These are phyloP conservation scores for Vicia faba DNA, from an alignment of 306 rosid genomes.

Conservation along the genomic window DNA sequence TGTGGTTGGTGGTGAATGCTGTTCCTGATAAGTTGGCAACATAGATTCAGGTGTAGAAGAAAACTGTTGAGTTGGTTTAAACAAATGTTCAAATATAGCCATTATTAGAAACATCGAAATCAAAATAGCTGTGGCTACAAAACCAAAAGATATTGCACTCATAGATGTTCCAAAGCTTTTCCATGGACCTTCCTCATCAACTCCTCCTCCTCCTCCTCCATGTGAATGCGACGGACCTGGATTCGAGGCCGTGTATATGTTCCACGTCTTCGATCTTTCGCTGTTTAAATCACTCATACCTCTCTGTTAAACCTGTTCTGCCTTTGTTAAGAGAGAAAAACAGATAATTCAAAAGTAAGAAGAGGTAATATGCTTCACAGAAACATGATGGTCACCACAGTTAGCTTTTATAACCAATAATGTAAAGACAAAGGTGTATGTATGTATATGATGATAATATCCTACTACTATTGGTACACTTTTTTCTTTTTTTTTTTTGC, in stretches of 20 bases:
- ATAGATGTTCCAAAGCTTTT: slow-evolving; percentile 79
- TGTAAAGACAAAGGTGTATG: slow-evolving; percentile 64
- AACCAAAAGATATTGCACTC: slow-evolving; percentile 87
- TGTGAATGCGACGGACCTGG: slow-evolving; percentile 55
- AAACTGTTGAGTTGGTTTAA: slow-evolving; percentile 69
- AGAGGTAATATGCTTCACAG: slow-evolving; percentile 43
- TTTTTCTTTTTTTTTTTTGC: not conserved
- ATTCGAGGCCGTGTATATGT: slow-evolving; percentile 57
- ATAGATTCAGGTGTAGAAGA: slow-evolving; percentile 59
- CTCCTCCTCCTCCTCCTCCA: slow-evolving; percentile 44
- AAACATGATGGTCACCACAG: slow-evolving; percentile 37
- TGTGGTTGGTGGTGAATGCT: slow-evolving; percentile 39
- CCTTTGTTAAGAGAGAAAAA: slow-evolving; percentile 12
- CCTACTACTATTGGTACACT: slow-evolving; percentile 49
- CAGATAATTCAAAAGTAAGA: slow-evolving; percentile 28
- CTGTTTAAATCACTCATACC: slow-evolving; percentile 56
- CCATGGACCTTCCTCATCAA: slow-evolving; percentile 70
- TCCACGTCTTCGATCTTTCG: slow-evolving; percentile 74
- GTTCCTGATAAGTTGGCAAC: slow-evolving; percentile 44
- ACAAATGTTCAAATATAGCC: slow-evolving; percentile 92
- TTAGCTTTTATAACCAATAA: slow-evolving; percentile 54
- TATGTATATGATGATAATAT: slow-evolving; percentile 47
- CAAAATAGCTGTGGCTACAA: slow-evolving; percentile 95
- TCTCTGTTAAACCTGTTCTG: slow-evolving; percentile 1
- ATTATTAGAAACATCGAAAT: slow-evolving; percentile 90